phyloP scores from a whole-genome alignment of 805 yeast genomes.

The Cyberlindnera maritima region DNA sequence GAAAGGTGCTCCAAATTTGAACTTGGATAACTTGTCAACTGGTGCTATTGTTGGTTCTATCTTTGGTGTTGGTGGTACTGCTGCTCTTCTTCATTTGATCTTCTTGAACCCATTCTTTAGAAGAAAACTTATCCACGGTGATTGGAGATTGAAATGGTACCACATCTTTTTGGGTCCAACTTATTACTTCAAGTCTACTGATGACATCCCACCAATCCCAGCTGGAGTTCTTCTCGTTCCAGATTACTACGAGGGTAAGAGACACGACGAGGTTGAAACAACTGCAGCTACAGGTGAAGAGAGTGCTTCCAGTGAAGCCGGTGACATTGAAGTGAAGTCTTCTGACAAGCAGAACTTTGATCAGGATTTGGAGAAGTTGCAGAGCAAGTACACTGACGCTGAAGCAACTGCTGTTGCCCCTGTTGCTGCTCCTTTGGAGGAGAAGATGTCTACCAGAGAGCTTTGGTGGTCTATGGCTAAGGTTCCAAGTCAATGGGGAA shows the following conservation, averaged over 20 bases:
- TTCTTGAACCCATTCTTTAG: conserved; percentile 60
- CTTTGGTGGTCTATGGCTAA: conserved; percentile 38
- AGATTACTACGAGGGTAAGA: conserved; percentile 67
- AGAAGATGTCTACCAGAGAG: conserved; percentile 35
- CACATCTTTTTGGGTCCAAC: conserved; percentile 57
- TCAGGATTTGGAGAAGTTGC: conserved; percentile 22
- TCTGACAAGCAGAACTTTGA: conserved; percentile 24
- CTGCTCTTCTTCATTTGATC: conserved; percentile 46
- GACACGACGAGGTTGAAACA: conserved; percentile 27
- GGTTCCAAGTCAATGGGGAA: conserved; percentile 55
- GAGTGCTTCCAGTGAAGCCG: conserved; percentile 7
- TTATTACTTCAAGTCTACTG: conserved; percentile 50
- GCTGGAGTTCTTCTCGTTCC: conserved; percentile 51
- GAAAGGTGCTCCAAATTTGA: conserved; percentile 75
- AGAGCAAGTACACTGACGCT: conserved; percentile 16
- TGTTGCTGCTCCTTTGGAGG: conserved; percentile 20
- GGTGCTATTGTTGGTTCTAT: conserved; percentile 57
- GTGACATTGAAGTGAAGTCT: conserved; percentile 9
- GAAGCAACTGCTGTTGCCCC: neutral
- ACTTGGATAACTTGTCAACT: conserved; percentile 49
- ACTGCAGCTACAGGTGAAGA: conserved; percentile 4
- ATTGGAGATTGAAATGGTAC: conserved; percentile 63
- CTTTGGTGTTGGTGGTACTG: conserved; percentile 63
- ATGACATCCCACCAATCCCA: conserved; percentile 65
- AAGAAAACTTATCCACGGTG: conserved; percentile 57